Conservation (phyloP, 495 filamentous ascomycete species). For the Talaromyces nanjingensis region DNA sequence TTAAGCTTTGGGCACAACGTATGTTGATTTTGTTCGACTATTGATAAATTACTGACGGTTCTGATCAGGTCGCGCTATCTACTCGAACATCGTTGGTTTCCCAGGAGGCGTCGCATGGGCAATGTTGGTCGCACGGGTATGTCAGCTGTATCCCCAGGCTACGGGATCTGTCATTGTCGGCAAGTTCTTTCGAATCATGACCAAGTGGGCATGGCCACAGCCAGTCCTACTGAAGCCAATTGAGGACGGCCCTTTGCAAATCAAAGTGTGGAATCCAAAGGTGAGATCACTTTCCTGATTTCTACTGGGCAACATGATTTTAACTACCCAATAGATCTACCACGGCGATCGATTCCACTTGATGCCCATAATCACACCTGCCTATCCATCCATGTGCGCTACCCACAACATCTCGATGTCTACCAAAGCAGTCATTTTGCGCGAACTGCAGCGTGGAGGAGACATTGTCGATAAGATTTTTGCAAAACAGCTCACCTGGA, state of each 20-base stretch:
- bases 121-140: constrained; percentile 91
- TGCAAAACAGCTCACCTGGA: constrained; percentile 67
- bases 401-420: constrained; percentile 89
- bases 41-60: background rate
- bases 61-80: constrained; percentile 65
- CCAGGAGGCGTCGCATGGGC: constrained; percentile 97
- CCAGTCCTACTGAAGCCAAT: constrained; percentile 85
- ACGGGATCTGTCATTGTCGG: constrained; percentile 74
- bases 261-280: constrained; percentile 92
- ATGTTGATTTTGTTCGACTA: constrained; percentile 15
- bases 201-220: constrained; percentile 87
- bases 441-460: constrained; percentile 71
- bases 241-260: constrained; percentile 71
- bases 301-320: background rate
- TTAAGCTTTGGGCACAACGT: constrained; percentile 96
- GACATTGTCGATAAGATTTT: constrained; percentile 78
- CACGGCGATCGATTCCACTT: constrained; percentile 72
- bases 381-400: constrained; percentile 93
- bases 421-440: constrained; percentile 73
- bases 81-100: constrained; percentile 91
- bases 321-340: constrained; percentile 53
- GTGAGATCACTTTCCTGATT: constrained; percentile 32
- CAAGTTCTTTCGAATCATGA: constrained; percentile 92
- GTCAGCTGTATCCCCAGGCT: constrained; percentile 94
- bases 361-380: constrained; percentile 97